A percentile compares a stretch with the other conserved stretches of the same genome.
Evolutionary conservation across 257 asterid genomes (phyloP).

Genomic region (Verbena officinalis): DNA sequence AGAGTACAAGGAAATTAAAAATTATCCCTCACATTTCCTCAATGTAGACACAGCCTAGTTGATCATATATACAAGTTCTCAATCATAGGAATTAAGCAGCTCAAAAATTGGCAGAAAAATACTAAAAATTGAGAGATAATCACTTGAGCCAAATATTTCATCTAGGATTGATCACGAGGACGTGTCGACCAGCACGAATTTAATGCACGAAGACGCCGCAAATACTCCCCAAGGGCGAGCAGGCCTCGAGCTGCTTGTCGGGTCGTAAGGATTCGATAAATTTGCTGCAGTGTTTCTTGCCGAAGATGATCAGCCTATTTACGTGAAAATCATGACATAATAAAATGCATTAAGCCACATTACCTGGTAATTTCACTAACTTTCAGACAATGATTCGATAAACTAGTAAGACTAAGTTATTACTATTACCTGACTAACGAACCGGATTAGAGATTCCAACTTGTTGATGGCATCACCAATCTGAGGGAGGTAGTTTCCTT

Average conservation of each 20-base stretch:
- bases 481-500: slow-evolving; percentile 65
- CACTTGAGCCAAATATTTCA: background rate
- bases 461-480: slow-evolving; percentile 66
- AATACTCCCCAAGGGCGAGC: slow-evolving; percentile 57
- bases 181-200: slow-evolving; percentile 52
- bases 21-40: slow-evolving; percentile 24
- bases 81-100: slow-evolving; percentile 34
- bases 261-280: slow-evolving; percentile 41
- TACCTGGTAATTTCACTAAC: no score
- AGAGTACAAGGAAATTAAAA: background rate
- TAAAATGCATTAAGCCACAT: background rate
- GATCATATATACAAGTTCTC: slow-evolving; percentile 40
- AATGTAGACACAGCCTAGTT: slow-evolving; percentile 22
- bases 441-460: slow-evolving; percentile 67
- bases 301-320: slow-evolving; percentile 60
- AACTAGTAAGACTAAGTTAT: no score
- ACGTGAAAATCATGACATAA: background rate
- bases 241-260: slow-evolving; percentile 53
- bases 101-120: slow-evolving; percentile 26
- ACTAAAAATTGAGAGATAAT: background rate
- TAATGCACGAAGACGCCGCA: slow-evolving; percentile 49
- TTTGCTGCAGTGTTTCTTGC: slow-evolving; percentile 52
- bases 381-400: no score
- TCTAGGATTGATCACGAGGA: slow-evolving; percentile 27
- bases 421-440: slow-evolving; percentile 71